phyloP scores from a whole-genome alignment of 1,284 basidiomycete species.

The Ceratorhiza oryzae-sativae region DNA sequence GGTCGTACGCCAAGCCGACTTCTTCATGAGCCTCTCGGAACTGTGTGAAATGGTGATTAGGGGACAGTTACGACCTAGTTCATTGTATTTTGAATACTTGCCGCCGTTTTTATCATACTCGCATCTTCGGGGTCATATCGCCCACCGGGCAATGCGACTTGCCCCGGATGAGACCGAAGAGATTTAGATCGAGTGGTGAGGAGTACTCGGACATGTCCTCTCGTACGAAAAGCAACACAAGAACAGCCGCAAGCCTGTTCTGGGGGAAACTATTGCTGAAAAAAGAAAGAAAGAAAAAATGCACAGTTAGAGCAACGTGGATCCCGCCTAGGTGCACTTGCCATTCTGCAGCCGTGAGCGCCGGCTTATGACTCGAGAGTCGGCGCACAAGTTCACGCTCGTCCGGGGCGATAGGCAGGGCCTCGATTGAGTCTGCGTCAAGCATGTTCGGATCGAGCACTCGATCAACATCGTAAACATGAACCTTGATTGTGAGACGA shows the following conservation, averaged over 20 bases:
- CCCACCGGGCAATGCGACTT: conserved; percentile 84
- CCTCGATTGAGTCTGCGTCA: not conserved
- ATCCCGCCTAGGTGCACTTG: not conserved
- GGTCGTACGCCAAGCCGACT: conserved; percentile 67
- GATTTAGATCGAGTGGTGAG: conserved; percentile 82
- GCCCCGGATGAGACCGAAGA: conserved; percentile 76
- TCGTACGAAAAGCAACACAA: conserved; percentile 77
- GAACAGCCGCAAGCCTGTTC: conserved; percentile 65
- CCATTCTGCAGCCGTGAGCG: conserved; percentile 10
- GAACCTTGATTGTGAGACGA: not conserved
- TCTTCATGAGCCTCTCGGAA: conserved; percentile 84
- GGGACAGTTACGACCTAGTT: not conserved
- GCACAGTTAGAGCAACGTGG: too few relatives aligned
- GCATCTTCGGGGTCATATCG: conserved; percentile 73
- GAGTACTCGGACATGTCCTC: conserved; percentile 71
- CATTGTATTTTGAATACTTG: conserved; percentile 52
- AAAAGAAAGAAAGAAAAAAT: not conserved
- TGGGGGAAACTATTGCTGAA: conserved; percentile 5
- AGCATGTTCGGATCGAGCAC: conserved; percentile 1
- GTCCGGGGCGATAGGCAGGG: not conserved
- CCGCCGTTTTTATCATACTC: conserved; percentile 72
- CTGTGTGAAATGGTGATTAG: conserved; percentile 52
- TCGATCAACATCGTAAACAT: not conserved
- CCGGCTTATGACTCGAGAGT: conserved; percentile 8
- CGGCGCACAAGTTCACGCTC: conserved; percentile 7